A percentile compares a stretch with the other conserved stretches of the same genome.
These are phyloP conservation scores for Starmerella ratchasimensis DNA, from an alignment of 805 yeast species.

Conservation along the genomic window DNA sequence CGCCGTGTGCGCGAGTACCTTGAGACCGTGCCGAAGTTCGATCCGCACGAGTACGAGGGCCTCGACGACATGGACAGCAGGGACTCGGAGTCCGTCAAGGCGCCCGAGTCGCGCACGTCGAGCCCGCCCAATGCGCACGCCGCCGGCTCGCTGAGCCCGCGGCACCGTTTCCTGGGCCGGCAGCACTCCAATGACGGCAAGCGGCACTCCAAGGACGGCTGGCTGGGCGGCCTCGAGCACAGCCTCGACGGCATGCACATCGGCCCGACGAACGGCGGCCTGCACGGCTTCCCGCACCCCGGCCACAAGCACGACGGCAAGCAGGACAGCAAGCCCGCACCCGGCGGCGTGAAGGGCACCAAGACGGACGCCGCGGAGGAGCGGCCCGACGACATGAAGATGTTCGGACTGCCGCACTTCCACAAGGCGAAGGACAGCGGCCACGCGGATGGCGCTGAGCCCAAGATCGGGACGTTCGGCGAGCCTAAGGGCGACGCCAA, in stretches of 20 bases:
- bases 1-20: constrained; percentile 9
- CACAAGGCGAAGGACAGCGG: neutral
- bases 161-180: constrained; percentile 11
- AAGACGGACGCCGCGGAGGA: too few species aligned
- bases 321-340: too few species aligned
- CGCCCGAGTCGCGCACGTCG: constrained; percentile 2
- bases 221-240: too few species aligned
- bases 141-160: constrained; percentile 10
- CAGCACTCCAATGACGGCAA: neutral
- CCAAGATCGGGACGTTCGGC: neutral
- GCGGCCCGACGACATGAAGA: too few species aligned
- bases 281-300: too few species aligned
- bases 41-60: neutral
- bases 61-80: neutral
- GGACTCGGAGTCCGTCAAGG: neutral
- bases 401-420: too few species aligned
- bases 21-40: neutral
- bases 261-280: too few species aligned
- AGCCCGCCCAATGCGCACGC: constrained; percentile 12
- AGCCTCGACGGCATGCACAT: too few species aligned
- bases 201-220: too few species aligned
- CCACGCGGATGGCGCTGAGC: constrained; percentile 1
- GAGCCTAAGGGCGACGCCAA: neutral
- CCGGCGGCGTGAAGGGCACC: too few species aligned
- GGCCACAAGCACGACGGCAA: too few species aligned